These are phyloP conservation scores for Coffea canephora DNA, from an alignment of 257 asterid species.

Conservation along the genomic window DNA sequence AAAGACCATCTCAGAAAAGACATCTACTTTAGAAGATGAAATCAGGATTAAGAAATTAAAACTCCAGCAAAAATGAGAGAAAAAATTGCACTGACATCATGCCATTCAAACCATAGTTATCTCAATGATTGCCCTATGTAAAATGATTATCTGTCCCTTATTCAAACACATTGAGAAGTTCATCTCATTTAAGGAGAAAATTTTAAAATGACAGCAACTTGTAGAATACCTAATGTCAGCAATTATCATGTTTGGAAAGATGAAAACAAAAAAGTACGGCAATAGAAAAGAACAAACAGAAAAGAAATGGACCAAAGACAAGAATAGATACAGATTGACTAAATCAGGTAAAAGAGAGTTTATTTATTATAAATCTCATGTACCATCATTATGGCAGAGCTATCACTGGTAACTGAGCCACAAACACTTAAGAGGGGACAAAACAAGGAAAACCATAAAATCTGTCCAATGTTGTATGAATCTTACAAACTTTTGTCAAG, in stretches of 20 bases:
- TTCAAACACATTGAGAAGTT: neutral
- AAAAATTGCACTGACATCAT: neutral
- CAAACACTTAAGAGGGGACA: conserved; percentile 4
- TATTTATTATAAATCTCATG: neutral
- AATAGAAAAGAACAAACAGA: neutral
- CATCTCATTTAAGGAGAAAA: neutral
- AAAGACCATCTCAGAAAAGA: neutral
- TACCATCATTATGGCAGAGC: neutral
- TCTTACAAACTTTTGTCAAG: neutral
- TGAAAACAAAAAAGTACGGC: neutral
- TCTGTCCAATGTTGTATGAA: neutral
- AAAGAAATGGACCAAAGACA: neutral
- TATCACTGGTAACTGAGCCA: neutral
- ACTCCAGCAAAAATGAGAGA: neutral
- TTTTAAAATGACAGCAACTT: neutral
- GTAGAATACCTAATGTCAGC: neutral
- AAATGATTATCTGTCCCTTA: neutral
- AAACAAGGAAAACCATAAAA: neutral
- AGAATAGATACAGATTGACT: neutral
- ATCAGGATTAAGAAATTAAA: neutral
- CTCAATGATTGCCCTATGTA: too few species aligned
- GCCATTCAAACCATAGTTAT: neutral
- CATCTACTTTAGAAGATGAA: neutral
- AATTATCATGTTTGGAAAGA: neutral
- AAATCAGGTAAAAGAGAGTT: neutral